These are phyloP conservation scores for Solanum habrochaites DNA, from an alignment of 257 asterid species.

Conservation along the genomic window DNA sequence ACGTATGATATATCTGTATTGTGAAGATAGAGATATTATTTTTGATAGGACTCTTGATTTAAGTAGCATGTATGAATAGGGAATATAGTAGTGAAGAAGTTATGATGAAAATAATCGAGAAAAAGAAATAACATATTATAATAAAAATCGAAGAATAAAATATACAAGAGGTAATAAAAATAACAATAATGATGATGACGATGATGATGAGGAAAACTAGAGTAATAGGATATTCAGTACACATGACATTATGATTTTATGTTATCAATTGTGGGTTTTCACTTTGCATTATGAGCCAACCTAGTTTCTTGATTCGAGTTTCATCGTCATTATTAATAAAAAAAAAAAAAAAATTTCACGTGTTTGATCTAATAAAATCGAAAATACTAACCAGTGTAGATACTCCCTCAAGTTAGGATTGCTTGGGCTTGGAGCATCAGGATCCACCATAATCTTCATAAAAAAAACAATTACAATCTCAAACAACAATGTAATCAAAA, in stretches of 20 bases:
- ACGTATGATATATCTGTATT: too few species aligned
- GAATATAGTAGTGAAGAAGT: too few species aligned
- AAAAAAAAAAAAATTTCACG: background rate
- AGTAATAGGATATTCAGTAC: background rate
- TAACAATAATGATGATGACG: too few species aligned
- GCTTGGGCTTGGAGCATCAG: slow-evolving; percentile 72
- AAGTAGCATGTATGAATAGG: background rate
- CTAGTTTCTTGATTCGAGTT: background rate
- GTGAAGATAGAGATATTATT: too few species aligned
- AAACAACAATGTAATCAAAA: background rate
- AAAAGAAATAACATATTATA: too few species aligned
- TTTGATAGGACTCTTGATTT: background rate
- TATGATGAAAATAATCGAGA: background rate
- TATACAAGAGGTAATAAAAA: too few species aligned
- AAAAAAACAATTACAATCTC: background rate
- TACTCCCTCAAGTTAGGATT: slow-evolving; percentile 44
- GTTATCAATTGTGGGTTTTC: background rate
- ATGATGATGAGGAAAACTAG: background rate
- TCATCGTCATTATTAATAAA: background rate
- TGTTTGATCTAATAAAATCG: background rate
- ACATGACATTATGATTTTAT: background rate
- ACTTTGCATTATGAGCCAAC: background rate
- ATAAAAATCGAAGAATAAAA: too few species aligned
- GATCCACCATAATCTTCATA: slow-evolving; percentile 49
- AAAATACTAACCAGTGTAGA: slow-evolving; percentile 38